Evolutionary conservation across 805 yeast species (phyloP).

Genomic region (Ogataea methanolica): DNA sequence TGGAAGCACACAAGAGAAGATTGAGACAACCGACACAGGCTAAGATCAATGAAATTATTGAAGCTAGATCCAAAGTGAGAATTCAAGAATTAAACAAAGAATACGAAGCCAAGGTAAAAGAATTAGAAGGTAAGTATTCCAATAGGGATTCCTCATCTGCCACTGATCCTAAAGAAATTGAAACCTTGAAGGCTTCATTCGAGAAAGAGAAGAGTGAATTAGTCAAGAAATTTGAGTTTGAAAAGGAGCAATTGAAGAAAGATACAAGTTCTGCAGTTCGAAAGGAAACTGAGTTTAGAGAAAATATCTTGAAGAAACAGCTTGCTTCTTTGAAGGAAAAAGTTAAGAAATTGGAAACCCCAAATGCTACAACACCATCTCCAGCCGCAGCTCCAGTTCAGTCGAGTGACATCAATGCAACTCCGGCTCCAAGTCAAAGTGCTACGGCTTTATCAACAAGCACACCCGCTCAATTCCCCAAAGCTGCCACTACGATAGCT

Average conservation of each 20-base stretch:
- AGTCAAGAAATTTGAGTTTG: slow-evolving; percentile 19
- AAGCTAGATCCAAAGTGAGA: slow-evolving; percentile 30
- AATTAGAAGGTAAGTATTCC: slow-evolving; percentile 12
- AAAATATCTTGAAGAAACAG: slow-evolving; percentile 49
- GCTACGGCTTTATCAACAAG: too few species aligned
- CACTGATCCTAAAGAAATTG: slow-evolving; percentile 1
- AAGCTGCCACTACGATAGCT: neutral
- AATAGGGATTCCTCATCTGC: neutral
- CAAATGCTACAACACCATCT: neutral
- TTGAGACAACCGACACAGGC: slow-evolving; percentile 37
- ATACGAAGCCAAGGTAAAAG: slow-evolving; percentile 20
- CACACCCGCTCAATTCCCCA: too few species aligned
- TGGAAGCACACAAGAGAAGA: slow-evolving; percentile 28
- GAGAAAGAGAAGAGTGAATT: slow-evolving; percentile 16
- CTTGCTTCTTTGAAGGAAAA: slow-evolving; percentile 46
- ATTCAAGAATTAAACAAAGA: slow-evolving; percentile 32
- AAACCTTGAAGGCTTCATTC: neutral
- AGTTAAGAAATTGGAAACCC: slow-evolving; percentile 17
- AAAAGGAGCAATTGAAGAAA: slow-evolving; percentile 36
- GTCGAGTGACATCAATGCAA: too few species aligned
- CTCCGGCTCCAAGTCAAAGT: too few species aligned
- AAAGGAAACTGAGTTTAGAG: slow-evolving; percentile 55
- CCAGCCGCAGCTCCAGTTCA: neutral
- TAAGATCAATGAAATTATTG: slow-evolving; percentile 32
- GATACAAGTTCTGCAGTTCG: slow-evolving; percentile 46